Evolutionary conservation across 768 basidiomycete genomes (phyloP).

Genomic region (Cystofilobasidium ferigula): DNA sequence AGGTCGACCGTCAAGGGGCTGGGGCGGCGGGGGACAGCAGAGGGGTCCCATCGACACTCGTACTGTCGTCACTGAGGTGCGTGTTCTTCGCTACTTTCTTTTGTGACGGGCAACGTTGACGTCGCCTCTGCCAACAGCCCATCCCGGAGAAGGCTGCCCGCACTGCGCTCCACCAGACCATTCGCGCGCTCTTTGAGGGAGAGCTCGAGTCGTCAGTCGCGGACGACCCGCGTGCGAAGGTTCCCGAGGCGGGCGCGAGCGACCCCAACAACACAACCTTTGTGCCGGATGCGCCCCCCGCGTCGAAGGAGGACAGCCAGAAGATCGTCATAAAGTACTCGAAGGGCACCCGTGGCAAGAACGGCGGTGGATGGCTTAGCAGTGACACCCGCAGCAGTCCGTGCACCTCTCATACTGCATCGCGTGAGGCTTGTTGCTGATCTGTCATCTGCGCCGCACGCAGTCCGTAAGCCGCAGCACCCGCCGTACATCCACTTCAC

Average conservation of each 20-base stretch:
- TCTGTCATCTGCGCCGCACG: background rate
- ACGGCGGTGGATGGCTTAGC: conserved; percentile 4
- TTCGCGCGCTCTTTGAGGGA: conserved; percentile 70
- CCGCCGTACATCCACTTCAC: conserved; percentile 87
- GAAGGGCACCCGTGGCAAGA: conserved; percentile 27
- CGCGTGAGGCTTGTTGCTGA: background rate
- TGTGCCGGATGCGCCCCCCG: background rate
- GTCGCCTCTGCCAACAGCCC: conserved; percentile 46
- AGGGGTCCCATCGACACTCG: conserved; percentile 43
- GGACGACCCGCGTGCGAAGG: conserved; percentile 32
- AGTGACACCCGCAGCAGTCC: conserved; percentile 4
- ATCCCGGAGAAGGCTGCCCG: conserved; percentile 70
- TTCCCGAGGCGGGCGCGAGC: conserved; percentile 2
- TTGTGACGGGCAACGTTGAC: background rate
- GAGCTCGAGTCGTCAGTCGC: conserved; percentile 71
- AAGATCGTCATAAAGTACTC: conserved; percentile 66
- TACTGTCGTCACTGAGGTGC: conserved; percentile 69
- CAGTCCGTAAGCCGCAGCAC: conserved; percentile 27
- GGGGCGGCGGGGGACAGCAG: conserved; percentile 18
- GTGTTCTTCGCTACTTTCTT: conserved; percentile 35
- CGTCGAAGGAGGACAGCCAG: conserved; percentile 51
- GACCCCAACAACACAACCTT: conserved; percentile 1
- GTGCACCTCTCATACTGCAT: background rate
- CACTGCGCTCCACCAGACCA: conserved; percentile 65
- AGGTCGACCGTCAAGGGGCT: conserved; percentile 19